Conservation (phyloP, 2,329 filamentous ascomycete species). For the Mycosphaerelloides madeirae region DNA sequence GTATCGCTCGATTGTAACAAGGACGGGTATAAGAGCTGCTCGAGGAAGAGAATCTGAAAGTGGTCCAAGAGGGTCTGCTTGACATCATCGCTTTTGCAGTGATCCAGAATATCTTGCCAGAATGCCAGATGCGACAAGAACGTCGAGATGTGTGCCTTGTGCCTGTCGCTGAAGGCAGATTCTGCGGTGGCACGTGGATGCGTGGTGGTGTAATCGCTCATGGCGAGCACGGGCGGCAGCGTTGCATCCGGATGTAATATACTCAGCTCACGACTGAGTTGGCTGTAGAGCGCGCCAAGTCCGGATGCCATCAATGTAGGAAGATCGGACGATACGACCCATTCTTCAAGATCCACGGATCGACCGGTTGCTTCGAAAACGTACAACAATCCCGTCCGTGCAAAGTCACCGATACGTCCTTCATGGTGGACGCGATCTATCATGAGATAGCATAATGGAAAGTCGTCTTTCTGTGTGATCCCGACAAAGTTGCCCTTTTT, state of each 20-base stretch:
- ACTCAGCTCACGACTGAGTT: constrained; percentile 70
- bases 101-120: constrained; percentile 97
- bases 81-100: constrained; percentile 87
- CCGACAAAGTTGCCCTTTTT: constrained; percentile 71
- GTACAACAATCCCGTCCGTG: constrained; percentile 86
- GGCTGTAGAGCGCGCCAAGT: constrained; percentile 71
- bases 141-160: constrained; percentile 81
- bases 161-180: constrained; percentile 67
- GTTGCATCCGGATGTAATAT: constrained; percentile 70
- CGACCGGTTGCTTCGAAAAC: constrained; percentile 89
- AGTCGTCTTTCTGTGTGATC: constrained; percentile 80
- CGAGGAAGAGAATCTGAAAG: constrained; percentile 92
- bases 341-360: constrained; percentile 78
- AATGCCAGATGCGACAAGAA: constrained; percentile 94
- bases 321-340: constrained; percentile 95
- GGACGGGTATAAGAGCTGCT: constrained; percentile 94
- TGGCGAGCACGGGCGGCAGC: constrained; percentile 74
- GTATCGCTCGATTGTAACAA: constrained; percentile 94
- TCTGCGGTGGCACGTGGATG: constrained; percentile 66
- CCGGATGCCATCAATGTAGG: constrained; percentile 97
- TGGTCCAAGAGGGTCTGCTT: constrained; percentile 91
- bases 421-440: constrained; percentile 97
- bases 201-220: constrained; percentile 82
- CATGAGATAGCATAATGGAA: constrained; percentile 90
- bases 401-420: constrained; percentile 91